phyloP scores from a whole-genome alignment of 2,329 filamentous ascomycete genomes.

The Lachnellula subtilissima region DNA sequence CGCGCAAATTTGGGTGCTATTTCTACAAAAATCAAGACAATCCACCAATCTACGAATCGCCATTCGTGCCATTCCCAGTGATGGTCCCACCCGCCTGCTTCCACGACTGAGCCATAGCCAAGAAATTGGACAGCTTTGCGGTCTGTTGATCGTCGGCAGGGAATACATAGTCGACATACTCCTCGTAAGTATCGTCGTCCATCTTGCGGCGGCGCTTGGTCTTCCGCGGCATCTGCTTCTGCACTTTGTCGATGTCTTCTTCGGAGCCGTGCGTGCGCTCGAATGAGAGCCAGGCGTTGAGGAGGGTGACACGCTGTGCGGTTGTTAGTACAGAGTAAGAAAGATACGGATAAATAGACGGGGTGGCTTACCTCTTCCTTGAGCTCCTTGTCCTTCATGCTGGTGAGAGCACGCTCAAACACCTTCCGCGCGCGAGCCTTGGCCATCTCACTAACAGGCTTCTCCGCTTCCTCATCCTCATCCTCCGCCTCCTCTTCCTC shows the following conservation, averaged over 20 bases:
- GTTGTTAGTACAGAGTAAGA: slow-evolving; percentile 30
- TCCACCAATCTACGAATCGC: slow-evolving; percentile 2
- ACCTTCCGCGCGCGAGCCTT: slow-evolving; percentile 76
- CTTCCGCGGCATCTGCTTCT: slow-evolving; percentile 88
- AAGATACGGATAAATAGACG: background rate
- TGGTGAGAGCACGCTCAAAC: slow-evolving; percentile 79
- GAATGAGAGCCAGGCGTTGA: slow-evolving; percentile 90
- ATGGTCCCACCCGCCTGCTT: slow-evolving; percentile 31
- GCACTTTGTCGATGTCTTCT: slow-evolving; percentile 74
- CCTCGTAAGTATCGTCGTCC: slow-evolving; percentile 91
- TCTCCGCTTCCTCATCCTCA: slow-evolving; percentile 50
- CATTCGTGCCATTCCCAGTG: slow-evolving; percentile 17
- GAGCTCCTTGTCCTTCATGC: slow-evolving; percentile 83
- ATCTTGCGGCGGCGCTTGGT: slow-evolving; percentile 89
- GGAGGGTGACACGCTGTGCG: slow-evolving; percentile 68
- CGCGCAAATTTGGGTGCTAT: background rate
- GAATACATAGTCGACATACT: slow-evolving; percentile 97
- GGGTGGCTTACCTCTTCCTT: slow-evolving; percentile 65
- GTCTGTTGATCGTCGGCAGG: slow-evolving; percentile 88
- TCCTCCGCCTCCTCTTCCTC: slow-evolving; percentile 59
- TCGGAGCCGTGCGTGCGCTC: slow-evolving; percentile 76
- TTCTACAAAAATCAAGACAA: background rate
- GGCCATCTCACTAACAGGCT: slow-evolving; percentile 72
- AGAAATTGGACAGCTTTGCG: slow-evolving; percentile 74
- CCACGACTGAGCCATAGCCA: slow-evolving; percentile 81